phyloP scores from a whole-genome alignment of 345 rosid species.

The Eutrema japonicum region DNA sequence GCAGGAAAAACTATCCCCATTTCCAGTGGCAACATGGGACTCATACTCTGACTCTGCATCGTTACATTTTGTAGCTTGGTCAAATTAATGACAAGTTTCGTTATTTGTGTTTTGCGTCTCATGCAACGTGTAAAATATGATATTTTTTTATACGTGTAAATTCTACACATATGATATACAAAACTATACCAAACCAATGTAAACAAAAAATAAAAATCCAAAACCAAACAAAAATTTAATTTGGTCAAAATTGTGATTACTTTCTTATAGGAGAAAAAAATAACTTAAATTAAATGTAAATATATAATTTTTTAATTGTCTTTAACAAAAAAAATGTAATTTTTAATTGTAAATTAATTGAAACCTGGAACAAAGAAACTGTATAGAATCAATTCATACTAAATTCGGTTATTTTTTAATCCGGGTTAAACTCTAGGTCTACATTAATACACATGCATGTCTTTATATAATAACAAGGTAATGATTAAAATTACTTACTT shows the following conservation, averaged over 20 bases:
- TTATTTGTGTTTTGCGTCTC: neutral
- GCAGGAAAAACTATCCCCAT: slow-evolving; percentile 18
- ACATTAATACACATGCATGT: too few relatives aligned
- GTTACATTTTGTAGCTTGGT: slow-evolving; percentile 8
- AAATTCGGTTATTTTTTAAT: too few relatives aligned
- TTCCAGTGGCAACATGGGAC: slow-evolving; percentile 22
- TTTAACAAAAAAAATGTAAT: too few relatives aligned
- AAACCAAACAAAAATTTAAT: neutral
- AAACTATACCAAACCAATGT: neutral
- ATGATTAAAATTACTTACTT: slow-evolving; percentile 26
- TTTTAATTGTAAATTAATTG: neutral
- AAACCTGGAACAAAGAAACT: neutral
- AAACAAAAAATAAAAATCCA: neutral
- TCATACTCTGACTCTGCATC: neutral
- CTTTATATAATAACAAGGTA: neutral
- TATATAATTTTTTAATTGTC: too few relatives aligned
- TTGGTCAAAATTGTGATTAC: neutral
- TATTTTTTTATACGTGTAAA: neutral
- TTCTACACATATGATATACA: neutral
- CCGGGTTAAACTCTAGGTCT: too few relatives aligned
- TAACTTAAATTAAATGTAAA: too few relatives aligned
- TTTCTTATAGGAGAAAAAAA: neutral
- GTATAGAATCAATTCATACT: neutral
- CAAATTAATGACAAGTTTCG: neutral
- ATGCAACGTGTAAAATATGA: neutral